Evolutionary conservation across 2,329 filamentous ascomycete genomes (phyloP).

Genomic region (Lasiodiplodia sp.): DNA sequence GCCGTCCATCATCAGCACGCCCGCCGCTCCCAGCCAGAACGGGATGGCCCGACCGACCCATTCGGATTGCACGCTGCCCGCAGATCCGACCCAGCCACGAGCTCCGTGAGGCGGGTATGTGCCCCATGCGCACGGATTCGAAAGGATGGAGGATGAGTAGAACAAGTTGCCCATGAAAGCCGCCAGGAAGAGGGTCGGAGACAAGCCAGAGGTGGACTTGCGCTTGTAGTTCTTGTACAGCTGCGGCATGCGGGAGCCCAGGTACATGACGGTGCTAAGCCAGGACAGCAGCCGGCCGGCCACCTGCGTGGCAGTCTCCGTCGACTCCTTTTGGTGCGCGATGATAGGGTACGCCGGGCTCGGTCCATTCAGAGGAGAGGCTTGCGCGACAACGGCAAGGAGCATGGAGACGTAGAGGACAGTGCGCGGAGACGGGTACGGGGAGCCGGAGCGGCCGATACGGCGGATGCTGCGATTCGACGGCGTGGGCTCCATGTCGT

Average conservation of each 20-base stretch:
- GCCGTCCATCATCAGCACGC: constrained; percentile 68
- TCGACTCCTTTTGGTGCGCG: constrained; percentile 32
- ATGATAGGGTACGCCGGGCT: constrained; percentile 36
- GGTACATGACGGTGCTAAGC: constrained; percentile 48
- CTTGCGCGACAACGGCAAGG: constrained; percentile 51
- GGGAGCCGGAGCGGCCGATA: constrained; percentile 48
- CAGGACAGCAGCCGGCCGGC: constrained; percentile 50
- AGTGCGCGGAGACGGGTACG: constrained; percentile 55
- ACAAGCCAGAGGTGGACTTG: constrained; percentile 69
- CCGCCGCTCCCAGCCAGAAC: constrained; percentile 72
- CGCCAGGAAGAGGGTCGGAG: constrained; percentile 68
- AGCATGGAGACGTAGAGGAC: constrained; percentile 56
- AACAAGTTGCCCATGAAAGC: constrained; percentile 74
- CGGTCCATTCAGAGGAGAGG: constrained; percentile 41
- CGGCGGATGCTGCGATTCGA: constrained; percentile 42
- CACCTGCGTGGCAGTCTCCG: constrained; percentile 37
- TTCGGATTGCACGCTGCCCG: constrained; percentile 61
- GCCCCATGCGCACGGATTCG: constrained; percentile 70
- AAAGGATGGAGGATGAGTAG: constrained; percentile 68
- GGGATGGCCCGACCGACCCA: constrained; percentile 67
- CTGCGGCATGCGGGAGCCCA: constrained; percentile 58
- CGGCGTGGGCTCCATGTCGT: constrained; percentile 10
- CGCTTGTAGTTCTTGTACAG: constrained; percentile 70
- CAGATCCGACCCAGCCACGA: constrained; percentile 65
- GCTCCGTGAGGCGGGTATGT: constrained; percentile 63